These are phyloP conservation scores for Fusarium ramigenum DNA, from an alignment of 2,329 filamentous ascomycete species.

Conservation along the genomic window DNA sequence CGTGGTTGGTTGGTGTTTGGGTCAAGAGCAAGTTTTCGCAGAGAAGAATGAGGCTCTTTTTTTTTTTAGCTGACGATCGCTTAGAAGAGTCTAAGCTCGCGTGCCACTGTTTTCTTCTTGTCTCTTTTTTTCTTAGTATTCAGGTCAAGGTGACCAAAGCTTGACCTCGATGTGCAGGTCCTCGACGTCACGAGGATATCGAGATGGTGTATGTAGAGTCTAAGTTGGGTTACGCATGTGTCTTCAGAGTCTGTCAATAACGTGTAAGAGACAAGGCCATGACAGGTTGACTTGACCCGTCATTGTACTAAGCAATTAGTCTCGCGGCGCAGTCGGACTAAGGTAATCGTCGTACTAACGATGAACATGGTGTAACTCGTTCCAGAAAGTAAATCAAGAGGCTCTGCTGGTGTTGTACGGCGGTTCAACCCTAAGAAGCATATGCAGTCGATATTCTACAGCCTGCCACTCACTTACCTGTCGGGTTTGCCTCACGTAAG, in stretches of 20 bases:
- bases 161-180: not conserved
- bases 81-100: not conserved
- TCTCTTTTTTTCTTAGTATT: not conserved
- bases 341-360: not conserved
- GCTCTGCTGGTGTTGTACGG: not conserved
- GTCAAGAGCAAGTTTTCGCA: not conserved
- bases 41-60: slow-evolving; percentile 6
- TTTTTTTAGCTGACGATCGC: not conserved
- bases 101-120: not conserved
- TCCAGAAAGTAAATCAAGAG: not conserved
- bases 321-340: not conserved
- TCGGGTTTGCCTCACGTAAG: too few species aligned
- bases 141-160: not conserved
- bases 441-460: not conserved
- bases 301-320: not conserved
- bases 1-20: not conserved
- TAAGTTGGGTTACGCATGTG: not conserved
- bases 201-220: slow-evolving; percentile 12
- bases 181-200: not conserved
- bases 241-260: not conserved
- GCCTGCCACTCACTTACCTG: not conserved
- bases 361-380: not conserved
- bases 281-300: not conserved
- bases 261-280: not conserved
- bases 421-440: not conserved